Evolutionary conservation across 1,139 yeast species (phyloP), one percentile per base, ranked within the genome.

Genomic region (Protomyces inouyei): DNA sequence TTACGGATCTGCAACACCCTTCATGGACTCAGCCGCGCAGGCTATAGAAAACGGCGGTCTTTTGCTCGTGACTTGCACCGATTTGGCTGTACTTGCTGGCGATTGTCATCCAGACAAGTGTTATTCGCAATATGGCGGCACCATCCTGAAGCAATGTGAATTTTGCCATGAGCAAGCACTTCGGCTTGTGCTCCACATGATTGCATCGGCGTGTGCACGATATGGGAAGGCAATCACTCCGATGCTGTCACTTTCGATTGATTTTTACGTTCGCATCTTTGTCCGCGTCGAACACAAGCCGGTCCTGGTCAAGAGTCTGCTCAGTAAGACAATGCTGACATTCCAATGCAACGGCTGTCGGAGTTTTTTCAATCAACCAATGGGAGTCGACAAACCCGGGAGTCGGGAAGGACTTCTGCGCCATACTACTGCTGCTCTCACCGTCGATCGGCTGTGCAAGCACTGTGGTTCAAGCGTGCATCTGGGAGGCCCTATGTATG

Each of bases 401-500:
- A 28, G 37, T 8, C 14, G 63, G 35, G 57, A 55, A n/a, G 63
- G 53, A 10, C 51, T 60, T 5, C 35, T 61, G 55, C 55, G 59
- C 35, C 76, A 78, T 57, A 75, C 73, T 16, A 57, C 57, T 2
- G 64, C 67, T 9, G 52, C 76, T 43, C 70, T 75, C 68, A 79
- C 83, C 2, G 80, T 83, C 2, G 80, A 83, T 5, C 75, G 80
- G 3, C 74, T 78, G 57, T 95, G 98, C 76, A 73, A 79, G 52
- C 85, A 80, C 74, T 93, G 98, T 76, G 87, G 83, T 1, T 81
- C 80, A 65, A 79, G 82, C 3, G 83, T 83, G 73, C 95, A 88
- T 72, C 74, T 93, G 52, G 93, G 95, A 1, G 99, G 99, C 1
- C 99, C 99, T 65, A 89, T 93, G 97, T 93, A 96, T 87, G 89